phyloP scores from a whole-genome alignment of 2,329 filamentous ascomycete genomes.

The Zymoseptoria pseudotritici region DNA sequence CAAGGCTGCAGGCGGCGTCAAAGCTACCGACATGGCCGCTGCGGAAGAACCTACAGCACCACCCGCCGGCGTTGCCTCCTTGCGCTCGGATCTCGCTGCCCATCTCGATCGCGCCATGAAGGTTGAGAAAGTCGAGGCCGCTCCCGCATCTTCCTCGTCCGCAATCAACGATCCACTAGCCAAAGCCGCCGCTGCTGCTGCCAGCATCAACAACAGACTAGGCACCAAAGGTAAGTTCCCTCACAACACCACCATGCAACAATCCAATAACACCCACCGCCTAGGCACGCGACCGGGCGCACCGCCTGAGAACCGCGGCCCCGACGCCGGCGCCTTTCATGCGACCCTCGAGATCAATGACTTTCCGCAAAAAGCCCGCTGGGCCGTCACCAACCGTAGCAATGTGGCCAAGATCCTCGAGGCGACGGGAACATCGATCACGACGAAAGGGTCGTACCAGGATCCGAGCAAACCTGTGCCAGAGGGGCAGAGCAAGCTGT shows the following conservation, averaged over 20 bases:
- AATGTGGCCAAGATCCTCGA: constrained; percentile 98
- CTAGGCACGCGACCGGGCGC: constrained; percentile 77
- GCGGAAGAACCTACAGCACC: constrained; percentile 8
- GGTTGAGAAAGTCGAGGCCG: constrained; percentile 54
- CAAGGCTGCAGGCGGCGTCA: constrained; percentile 53
- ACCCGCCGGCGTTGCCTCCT: constrained; percentile 3
- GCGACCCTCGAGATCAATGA: constrained; percentile 98
- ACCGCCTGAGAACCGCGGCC: constrained; percentile 96
- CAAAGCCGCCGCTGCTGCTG: constrained; percentile 76
- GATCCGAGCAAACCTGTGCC: constrained; percentile 70
- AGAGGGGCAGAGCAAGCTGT: constrained; percentile 78
- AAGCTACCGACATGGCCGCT: constrained; percentile 17
- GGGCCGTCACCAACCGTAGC: constrained; percentile 96
- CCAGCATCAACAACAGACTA: constrained; percentile 81
- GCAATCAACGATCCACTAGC: constrained; percentile 21
- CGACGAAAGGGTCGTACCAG: constrained; percentile 93
- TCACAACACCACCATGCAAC: not conserved
- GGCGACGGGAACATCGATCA: constrained; percentile 89
- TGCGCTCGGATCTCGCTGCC: constrained; percentile 19
- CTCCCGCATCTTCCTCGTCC: constrained; percentile 21
- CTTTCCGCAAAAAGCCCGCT: constrained; percentile 95
- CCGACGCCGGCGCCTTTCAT: constrained; percentile 93
- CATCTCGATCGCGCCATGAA: constrained; percentile 63
- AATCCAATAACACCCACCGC: constrained; percentile 1
- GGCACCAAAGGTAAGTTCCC: constrained; percentile 61